A percentile compares a stretch with the other conserved stretches of the same genome.
Conservation (phyloP, 306 rosid species). For the Luffa acutangula region DNA sequence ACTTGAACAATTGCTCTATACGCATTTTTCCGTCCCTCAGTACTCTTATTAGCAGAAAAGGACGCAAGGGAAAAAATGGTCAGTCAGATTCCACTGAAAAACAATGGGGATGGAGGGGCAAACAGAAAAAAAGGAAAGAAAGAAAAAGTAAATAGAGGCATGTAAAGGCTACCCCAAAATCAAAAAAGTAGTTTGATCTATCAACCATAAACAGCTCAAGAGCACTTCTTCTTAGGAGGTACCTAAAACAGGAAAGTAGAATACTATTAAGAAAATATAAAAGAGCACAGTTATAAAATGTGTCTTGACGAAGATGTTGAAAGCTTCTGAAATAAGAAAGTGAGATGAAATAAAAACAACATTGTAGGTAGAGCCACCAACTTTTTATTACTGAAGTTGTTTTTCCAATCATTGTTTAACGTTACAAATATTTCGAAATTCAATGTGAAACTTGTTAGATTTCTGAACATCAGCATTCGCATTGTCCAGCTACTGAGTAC, state of each 20-base stretch:
- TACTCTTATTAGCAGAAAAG: conserved; percentile 41
- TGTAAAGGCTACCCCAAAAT: conserved; percentile 60
- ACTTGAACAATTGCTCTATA: conserved; percentile 92
- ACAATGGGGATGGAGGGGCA: background rate
- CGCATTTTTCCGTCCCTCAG: conserved; percentile 76
- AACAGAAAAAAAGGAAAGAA: background rate
- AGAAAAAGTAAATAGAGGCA: background rate
- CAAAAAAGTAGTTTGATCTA: conserved; percentile 89
- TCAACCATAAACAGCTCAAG: conserved; percentile 92
- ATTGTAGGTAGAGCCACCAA: background rate
- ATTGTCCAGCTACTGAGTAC: background rate
- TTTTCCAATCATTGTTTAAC: background rate
- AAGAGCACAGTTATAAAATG: background rate
- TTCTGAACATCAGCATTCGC: background rate
- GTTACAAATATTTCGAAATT: background rate
- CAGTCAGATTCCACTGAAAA: conserved; percentile 1
- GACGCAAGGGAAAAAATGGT: background rate
- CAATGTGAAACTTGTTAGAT: background rate
- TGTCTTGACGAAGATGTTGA: background rate
- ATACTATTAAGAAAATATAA: background rate
- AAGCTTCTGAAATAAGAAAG: background rate
- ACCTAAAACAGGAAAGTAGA: conserved; percentile 30
- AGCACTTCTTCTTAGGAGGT: conserved; percentile 95
- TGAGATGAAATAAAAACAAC: background rate
- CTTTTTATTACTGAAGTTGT: background rate